Percentiles rank a stretch among this genome's conserved stretches.
Conservation (phyloP, 2,329 filamentous ascomycete genomes). For the Laburnicola sp. region DNA sequence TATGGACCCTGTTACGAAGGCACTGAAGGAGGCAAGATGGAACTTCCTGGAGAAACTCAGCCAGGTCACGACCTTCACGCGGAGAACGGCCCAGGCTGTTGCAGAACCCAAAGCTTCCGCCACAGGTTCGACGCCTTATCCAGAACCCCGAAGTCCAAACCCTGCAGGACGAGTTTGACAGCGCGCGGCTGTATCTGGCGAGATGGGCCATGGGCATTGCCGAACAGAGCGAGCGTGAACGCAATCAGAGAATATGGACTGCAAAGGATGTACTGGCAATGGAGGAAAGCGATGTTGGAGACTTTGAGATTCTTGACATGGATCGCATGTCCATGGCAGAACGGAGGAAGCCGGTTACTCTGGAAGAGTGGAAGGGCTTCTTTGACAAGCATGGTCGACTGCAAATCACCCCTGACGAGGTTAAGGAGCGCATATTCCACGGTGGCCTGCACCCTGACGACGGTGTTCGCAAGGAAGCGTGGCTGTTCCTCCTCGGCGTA, state of each 20-base stretch:
- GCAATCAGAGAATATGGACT: constrained; percentile 87
- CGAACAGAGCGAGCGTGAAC: constrained; percentile 89
- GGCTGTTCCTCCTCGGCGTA: constrained; percentile 90
- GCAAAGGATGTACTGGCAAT: constrained; percentile 89
- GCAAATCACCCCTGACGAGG: constrained; percentile 81
- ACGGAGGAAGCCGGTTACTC: constrained; percentile 72
- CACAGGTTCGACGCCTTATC: constrained; percentile 81
- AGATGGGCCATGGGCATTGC: constrained; percentile 99
- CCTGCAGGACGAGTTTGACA: constrained; percentile 95
- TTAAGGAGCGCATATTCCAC: constrained; percentile 97
- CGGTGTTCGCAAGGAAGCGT: constrained; percentile 92
- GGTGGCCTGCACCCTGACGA: constrained; percentile 87
- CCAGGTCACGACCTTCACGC: constrained; percentile 94
- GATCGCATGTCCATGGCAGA: constrained; percentile 77
- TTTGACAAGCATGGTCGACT: constrained; percentile 81
- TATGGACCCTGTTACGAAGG: constrained; percentile 93
- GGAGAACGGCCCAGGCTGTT: constrained; percentile 87
- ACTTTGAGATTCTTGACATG: constrained; percentile 89
- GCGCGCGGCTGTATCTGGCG: constrained; percentile 88
- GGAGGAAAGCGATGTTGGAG: constrained; percentile 91
- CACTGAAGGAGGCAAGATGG: constrained; percentile 93
- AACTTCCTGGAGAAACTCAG: constrained; percentile 95
- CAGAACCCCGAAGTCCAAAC: constrained; percentile 94
- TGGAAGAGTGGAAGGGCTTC: constrained; percentile 88
- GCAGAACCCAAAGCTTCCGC: constrained; percentile 88